These are phyloP conservation scores for Gastrolobium bilobum DNA, from an alignment of 306 rosid genomes.

Conservation along the genomic window DNA sequence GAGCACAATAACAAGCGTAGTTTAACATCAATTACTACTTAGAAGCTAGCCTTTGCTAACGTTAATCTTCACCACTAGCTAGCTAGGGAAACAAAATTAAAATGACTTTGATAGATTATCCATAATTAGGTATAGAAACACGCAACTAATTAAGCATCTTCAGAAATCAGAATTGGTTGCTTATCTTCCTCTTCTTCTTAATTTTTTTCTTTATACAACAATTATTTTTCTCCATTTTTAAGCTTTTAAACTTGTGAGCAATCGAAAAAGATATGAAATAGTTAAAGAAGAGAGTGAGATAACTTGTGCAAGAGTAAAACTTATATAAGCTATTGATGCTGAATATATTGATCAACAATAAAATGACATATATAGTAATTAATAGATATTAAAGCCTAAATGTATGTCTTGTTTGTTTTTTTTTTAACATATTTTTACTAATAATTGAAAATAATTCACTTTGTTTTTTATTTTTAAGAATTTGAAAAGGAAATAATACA, in stretches of 20 bases:
- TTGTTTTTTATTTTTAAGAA: no score
- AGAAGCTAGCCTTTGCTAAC: background rate
- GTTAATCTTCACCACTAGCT: background rate
- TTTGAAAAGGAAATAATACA: no score
- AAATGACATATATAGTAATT: background rate
- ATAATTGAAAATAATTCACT: no score
- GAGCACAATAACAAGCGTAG: background rate
- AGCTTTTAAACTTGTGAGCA: conserved; percentile 29
- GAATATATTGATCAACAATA: background rate
- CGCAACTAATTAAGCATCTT: background rate
- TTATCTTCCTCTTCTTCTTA: background rate
- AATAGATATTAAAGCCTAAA: no score
- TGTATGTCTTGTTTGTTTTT: no score
- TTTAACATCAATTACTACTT: background rate
- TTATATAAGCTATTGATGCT: conserved; percentile 4
- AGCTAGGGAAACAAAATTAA: conserved; percentile 22
- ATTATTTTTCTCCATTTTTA: background rate
- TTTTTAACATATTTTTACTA: no score
- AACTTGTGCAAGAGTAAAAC: background rate
- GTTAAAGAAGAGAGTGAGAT: background rate
- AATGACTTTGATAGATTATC: background rate
- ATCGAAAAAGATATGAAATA: conserved; percentile 5
- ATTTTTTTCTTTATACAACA: background rate
- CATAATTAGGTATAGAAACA: background rate
- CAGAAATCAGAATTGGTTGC: background rate